Base-by-base conservation (phyloP, 2,329 filamentous ascomycete species). In the Blastomyces silverae region DNA sequence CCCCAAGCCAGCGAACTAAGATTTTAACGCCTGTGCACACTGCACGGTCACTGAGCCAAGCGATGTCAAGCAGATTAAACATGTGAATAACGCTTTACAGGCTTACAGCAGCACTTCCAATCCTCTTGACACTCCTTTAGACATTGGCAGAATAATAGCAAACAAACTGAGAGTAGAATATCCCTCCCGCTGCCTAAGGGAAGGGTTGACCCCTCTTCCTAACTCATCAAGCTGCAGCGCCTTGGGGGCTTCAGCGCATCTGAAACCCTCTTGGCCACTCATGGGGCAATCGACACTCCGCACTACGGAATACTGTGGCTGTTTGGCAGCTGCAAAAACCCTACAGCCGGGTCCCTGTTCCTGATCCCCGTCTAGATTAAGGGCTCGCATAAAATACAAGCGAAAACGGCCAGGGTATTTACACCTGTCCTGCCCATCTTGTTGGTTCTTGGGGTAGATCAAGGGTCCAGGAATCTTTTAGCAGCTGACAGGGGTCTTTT, bases 361-460 rank as follows among this genome's bases (percentile, higher is more conserved):
- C 17, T 22, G 31, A 34, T 57, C 34, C 53, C 34, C 31, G 53
- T 39, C 53, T 22, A 31, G 10, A 50, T 25, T 11, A 25, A 25
- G 8, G 10, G 13, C 11, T 31, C 50, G 6, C 13, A 28, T 52
- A 2, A 17, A 52, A 52, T 52, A 10, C 25, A 53, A 53, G 25
- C 22, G 22, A 25, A 52, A 22, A 5, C 11, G 3, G 13, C 46
- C 20, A 50, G 22, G 25, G 25, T 25, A 13, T 1, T 25, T 31
- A 31, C 25, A 31, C 28, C 15, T 56, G 28, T 56, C 53, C 20
- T 34, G 53, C 20, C 31, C 53, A 39, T 39, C 53, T 22, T 37
- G 53, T 57, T 57, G 53, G 53, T 57, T 56, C 53, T 56, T 20
- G 53, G 28, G 20, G 10, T 37, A 10, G 53, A 56, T 34, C 53